phyloP scores from a whole-genome alignment of 495 filamentous ascomycete species.

The Beverwykella pulmonaria region DNA sequence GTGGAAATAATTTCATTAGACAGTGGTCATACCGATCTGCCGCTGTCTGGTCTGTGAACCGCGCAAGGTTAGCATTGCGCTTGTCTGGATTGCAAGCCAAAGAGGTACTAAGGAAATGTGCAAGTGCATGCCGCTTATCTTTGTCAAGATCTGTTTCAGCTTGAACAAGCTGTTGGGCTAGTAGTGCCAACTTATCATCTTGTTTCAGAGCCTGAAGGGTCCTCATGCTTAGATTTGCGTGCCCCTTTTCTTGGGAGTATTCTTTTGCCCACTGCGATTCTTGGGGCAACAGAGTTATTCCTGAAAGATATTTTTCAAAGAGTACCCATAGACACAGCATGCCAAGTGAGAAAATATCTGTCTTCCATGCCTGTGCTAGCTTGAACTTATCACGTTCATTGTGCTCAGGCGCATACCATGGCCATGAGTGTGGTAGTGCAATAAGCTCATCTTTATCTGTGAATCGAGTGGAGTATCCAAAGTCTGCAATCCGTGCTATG shows the following conservation, averaged over 20 bases:
- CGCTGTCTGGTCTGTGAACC: too few species aligned
- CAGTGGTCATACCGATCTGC: too few species aligned
- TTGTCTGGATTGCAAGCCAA: constrained; percentile 47
- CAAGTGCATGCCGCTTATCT: background rate
- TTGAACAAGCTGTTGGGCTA: background rate
- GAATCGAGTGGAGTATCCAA: constrained; percentile 37
- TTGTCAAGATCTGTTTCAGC: background rate
- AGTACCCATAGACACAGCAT: constrained; percentile 39
- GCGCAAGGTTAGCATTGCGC: too few species aligned
- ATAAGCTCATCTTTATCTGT: background rate
- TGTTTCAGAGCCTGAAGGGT: background rate
- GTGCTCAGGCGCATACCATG: constrained; percentile 25
- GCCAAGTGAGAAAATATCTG: constrained; percentile 40
- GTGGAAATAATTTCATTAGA: too few species aligned
- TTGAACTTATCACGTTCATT: constrained; percentile 6
- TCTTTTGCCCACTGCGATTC: background rate
- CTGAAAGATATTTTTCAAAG: constrained; percentile 18
- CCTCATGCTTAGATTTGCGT: background rate
- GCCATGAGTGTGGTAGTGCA: background rate
- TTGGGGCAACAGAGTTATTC: background rate
- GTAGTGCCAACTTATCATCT: background rate
- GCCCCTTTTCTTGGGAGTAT: background rate
- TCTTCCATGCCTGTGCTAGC: constrained; percentile 15
- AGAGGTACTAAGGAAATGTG: constrained; percentile 35
- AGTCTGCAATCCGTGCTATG: constrained; percentile 43